Evolutionary conservation across 2,329 filamentous ascomycete genomes (phyloP).

Genomic region (Claviceps sp.): DNA sequence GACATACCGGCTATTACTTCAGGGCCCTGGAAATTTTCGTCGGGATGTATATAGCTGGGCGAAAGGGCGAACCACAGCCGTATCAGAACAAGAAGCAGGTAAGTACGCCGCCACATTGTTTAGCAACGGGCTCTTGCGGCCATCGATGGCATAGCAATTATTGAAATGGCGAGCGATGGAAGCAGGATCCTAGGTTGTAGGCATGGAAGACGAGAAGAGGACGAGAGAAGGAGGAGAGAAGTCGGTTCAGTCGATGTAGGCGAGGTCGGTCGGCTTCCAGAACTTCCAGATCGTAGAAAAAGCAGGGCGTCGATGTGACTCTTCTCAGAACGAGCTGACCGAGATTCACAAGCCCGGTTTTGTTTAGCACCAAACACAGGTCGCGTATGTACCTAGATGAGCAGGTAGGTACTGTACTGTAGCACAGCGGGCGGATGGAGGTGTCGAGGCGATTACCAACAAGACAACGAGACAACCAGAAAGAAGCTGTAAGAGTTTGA

Average conservation of each 20-base stretch:
- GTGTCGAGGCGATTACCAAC: too few species aligned
- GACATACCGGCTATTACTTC: constrained; percentile 87
- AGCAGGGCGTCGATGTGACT: constrained; percentile 1
- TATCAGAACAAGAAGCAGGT: constrained; percentile 71
- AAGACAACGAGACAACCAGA: too few species aligned
- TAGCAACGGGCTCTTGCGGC: constrained; percentile 6
- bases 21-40: constrained; percentile 97
- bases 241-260: constrained; percentile 1
- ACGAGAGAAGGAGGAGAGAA: background rate
- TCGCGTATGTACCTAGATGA: background rate
- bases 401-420: background rate
- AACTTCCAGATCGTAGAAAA: constrained; percentile 5
- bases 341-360: background rate
- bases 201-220: constrained; percentile 9
- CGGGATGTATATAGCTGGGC: constrained; percentile 92
- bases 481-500: too few species aligned
- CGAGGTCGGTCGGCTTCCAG: background rate
- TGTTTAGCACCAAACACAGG: background rate
- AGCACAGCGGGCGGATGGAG: background rate
- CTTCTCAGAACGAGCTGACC: background rate
- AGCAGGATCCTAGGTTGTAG: constrained; percentile 3
- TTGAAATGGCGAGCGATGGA: constrained; percentile 9
- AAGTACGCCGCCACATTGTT: constrained; percentile 80
- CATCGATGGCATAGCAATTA: constrained; percentile 14
- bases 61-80: constrained; percentile 89